Evolutionary conservation across 2,329 filamentous ascomycete genomes (phyloP).

Genomic region (Diaporthe citriasiana): DNA sequence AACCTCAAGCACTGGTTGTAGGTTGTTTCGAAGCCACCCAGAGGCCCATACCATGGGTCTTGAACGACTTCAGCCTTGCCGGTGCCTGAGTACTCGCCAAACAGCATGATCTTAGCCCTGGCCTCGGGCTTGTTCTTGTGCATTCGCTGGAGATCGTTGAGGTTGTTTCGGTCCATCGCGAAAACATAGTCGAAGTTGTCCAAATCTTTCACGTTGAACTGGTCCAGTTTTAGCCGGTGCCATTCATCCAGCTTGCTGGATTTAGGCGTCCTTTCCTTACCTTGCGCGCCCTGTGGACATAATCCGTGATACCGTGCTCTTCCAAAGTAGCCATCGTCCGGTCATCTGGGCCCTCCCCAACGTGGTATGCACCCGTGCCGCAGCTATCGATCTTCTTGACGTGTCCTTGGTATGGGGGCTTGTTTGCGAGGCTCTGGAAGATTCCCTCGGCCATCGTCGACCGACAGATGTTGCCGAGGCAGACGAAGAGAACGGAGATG

Average conservation of each 20-base stretch:
- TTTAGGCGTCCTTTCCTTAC: constrained; percentile 58
- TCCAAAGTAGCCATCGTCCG: constrained; percentile 86
- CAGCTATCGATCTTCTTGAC: constrained; percentile 86
- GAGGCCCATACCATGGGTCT: constrained; percentile 94
- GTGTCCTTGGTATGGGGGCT: constrained; percentile 69
- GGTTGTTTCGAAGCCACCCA: constrained; percentile 85
- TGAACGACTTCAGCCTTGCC: constrained; percentile 78
- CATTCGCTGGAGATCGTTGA: constrained; percentile 76
- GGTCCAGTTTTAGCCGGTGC: constrained; percentile 31
- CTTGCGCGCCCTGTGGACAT: constrained; percentile 82
- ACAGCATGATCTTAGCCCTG: constrained; percentile 81
- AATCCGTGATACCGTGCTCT: constrained; percentile 81
- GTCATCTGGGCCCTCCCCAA: constrained; percentile 80
- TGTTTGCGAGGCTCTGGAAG: constrained; percentile 79
- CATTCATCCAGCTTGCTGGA: neutral
- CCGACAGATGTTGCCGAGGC: constrained; percentile 94
- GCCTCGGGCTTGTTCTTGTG: constrained; percentile 69
- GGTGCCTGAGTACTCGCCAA: constrained; percentile 83
- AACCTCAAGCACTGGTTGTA: constrained; percentile 88
- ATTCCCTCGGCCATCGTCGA: constrained; percentile 98
- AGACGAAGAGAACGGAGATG: constrained; percentile 90
- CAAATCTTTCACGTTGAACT: constrained; percentile 79
- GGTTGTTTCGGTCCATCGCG: constrained; percentile 91
- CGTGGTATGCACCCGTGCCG: constrained; percentile 90
- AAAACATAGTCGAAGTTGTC: constrained; percentile 91